Evolutionary conservation across 768 basidiomycete species (phyloP).

Genomic region (Amanita molliuscula): DNA sequence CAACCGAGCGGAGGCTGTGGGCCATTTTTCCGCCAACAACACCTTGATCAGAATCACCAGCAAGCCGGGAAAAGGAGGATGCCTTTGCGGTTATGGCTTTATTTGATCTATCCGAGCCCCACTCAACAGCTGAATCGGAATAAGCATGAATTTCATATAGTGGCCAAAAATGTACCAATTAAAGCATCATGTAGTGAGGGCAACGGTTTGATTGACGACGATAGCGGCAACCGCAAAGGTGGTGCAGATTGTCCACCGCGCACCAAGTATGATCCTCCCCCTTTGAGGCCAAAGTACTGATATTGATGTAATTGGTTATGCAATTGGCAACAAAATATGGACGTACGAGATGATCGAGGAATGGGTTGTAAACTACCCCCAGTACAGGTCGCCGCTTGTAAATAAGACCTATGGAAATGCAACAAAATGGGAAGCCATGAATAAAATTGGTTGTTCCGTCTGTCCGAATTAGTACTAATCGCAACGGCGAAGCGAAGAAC

Average conservation of each 20-base stretch:
- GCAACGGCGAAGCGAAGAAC: constrained; percentile 8
- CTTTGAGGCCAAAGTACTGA: constrained; percentile 71
- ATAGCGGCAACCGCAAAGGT: constrained; percentile 56
- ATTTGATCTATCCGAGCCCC: constrained; percentile 70
- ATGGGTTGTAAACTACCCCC: constrained; percentile 91
- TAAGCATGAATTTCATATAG: neutral
- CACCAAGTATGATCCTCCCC: constrained; percentile 71
- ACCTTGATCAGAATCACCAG: constrained; percentile 54
- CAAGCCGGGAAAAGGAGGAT: constrained; percentile 61
- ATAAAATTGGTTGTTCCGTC: constrained; percentile 88
- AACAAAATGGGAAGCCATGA: constrained; percentile 79
- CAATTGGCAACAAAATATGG: neutral
- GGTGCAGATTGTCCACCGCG: constrained; percentile 24
- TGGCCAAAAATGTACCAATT: constrained; percentile 26
- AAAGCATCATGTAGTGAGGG: constrained; percentile 62
- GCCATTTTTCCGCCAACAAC: constrained; percentile 73
- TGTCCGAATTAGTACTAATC: constrained; percentile 14
- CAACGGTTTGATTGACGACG: constrained; percentile 46
- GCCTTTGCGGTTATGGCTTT: constrained; percentile 48
- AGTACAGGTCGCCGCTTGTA: constrained; percentile 73
- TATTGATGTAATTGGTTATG: neutral
- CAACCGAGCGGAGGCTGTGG: constrained; percentile 74
- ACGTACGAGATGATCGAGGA: constrained; percentile 71
- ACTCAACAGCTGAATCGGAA: constrained; percentile 56
- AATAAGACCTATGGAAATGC: constrained; percentile 87